Conservation (phyloP, 164 flowering plant species). For the Litsea cubeba region DNA sequence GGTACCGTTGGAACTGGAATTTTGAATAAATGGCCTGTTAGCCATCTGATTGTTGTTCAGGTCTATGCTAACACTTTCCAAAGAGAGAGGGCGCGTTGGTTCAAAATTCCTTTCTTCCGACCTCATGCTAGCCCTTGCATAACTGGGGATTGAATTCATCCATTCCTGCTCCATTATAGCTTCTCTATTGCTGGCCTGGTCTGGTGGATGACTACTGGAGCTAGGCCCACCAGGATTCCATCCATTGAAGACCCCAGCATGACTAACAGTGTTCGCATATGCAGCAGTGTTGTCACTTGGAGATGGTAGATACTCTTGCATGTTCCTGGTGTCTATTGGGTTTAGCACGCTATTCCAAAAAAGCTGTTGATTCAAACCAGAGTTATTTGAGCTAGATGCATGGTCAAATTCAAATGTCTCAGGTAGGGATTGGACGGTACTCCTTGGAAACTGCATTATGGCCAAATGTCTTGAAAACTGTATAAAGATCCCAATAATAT, state of each 20-base stretch:
- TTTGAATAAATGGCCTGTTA: conserved; percentile 18
- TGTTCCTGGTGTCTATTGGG: conserved; percentile 31
- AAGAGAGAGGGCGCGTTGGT: conserved; percentile 23
- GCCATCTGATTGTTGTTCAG: conserved; percentile 18
- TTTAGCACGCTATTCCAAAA: conserved; percentile 41
- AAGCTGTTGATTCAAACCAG: conserved; percentile 34
- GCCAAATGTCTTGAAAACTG: background rate
- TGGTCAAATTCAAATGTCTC: conserved; percentile 51
- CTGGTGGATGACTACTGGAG: conserved; percentile 28
- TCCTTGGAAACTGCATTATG: conserved; percentile 63
- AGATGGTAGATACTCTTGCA: conserved; percentile 31
- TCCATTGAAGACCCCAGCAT: conserved; percentile 30
- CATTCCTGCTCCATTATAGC: conserved; percentile 46
- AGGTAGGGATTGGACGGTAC: conserved; percentile 36
- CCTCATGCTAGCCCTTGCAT: conserved; percentile 30
- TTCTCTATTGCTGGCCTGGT: conserved; percentile 33
- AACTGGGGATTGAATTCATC: conserved; percentile 30
- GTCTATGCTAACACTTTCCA: conserved; percentile 26
- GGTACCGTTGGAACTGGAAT: background rate
- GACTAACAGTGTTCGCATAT: conserved; percentile 23
- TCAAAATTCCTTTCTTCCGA: conserved; percentile 33
- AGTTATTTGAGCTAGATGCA: conserved; percentile 43
- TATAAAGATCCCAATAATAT: background rate
- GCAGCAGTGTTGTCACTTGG: conserved; percentile 30
- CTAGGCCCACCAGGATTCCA: conserved; percentile 59